Conservation (phyloP, 2,329 filamentous ascomycete genomes). For the Verticillium longisporum region DNA sequence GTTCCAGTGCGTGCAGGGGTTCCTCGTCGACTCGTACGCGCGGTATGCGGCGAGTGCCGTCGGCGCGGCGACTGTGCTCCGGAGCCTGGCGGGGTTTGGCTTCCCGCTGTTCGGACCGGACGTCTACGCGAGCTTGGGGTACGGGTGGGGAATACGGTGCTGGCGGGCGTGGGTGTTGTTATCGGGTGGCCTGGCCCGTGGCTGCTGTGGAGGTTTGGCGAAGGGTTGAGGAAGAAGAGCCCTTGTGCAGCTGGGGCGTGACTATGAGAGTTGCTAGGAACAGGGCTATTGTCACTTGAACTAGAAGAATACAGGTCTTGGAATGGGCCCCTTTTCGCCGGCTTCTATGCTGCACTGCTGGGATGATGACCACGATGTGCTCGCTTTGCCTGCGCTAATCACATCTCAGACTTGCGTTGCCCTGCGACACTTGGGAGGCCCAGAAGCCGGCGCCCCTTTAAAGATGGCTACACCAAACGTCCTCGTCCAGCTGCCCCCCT, state of each 20-base stretch:
- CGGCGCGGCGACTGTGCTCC: slow-evolving; percentile 34
- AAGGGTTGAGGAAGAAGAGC: slow-evolving; percentile 21
- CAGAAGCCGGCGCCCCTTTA: neutral
- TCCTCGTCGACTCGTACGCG: slow-evolving; percentile 40
- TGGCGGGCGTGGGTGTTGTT: slow-evolving; percentile 34
- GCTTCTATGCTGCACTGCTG: too few species aligned
- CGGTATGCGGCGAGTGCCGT: slow-evolving; percentile 38
- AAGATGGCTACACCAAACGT: slow-evolving; percentile 13
- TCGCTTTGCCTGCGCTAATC: neutral
- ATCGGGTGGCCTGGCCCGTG: slow-evolving; percentile 33
- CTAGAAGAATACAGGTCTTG: too few species aligned
- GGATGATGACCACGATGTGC: too few species aligned
- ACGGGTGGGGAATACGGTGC: slow-evolving; percentile 32
- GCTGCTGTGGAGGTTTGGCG: slow-evolving; percentile 37
- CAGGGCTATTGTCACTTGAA: neutral
- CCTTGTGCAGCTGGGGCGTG: slow-evolving; percentile 7
- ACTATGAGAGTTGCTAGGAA: neutral
- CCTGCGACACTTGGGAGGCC: neutral
- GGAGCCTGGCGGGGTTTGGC: slow-evolving; percentile 41
- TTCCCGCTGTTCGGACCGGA: slow-evolving; percentile 43
- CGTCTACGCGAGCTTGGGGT: slow-evolving; percentile 35
- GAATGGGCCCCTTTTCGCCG: too few species aligned
- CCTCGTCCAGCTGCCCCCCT: slow-evolving; percentile 14
- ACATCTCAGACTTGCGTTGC: neutral
- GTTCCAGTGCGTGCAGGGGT: slow-evolving; percentile 39